These are phyloP conservation scores for Dactylonectria macrodidyma DNA, from an alignment of 2,329 filamentous ascomycete species.

Conservation along the genomic window DNA sequence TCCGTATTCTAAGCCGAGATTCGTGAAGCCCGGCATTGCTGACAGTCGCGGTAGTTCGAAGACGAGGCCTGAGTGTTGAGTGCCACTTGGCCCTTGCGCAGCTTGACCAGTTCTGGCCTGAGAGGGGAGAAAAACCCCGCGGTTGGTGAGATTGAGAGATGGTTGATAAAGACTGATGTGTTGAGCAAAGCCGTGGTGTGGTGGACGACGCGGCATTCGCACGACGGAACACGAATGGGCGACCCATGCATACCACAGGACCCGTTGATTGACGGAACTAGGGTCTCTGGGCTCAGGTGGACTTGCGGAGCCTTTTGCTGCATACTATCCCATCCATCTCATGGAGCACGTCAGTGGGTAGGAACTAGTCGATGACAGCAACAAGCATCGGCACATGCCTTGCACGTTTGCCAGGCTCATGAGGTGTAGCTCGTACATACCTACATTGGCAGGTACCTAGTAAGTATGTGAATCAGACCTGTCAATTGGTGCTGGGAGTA, in stretches of 20 bases:
- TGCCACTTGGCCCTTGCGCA: neutral
- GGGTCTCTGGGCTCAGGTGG: constrained; percentile 1
- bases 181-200: constrained; percentile 4
- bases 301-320: constrained; percentile 14
- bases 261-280: constrained; percentile 16
- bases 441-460: too few species aligned
- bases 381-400: constrained; percentile 20
- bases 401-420: constrained; percentile 7
- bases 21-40: constrained; percentile 18
- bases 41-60: constrained; percentile 8
- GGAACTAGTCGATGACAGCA: constrained; percentile 24
- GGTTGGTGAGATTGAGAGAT: neutral
- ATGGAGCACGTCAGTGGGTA: constrained; percentile 24
- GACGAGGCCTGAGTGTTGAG: neutral
- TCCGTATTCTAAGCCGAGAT: constrained; percentile 12
- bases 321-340: constrained; percentile 3
- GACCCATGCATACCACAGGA: neutral
- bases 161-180: neutral
- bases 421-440: constrained; percentile 7
- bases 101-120: neutral
- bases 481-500: constrained; percentile 5
- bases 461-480: constrained; percentile 28
- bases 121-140: neutral
- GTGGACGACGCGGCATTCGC: constrained; percentile 10
- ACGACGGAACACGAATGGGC: constrained; percentile 8